These are phyloP conservation scores for Cyberlindnera misumaiensis DNA, from an alignment of 805 yeast species.

Conservation along the genomic window DNA sequence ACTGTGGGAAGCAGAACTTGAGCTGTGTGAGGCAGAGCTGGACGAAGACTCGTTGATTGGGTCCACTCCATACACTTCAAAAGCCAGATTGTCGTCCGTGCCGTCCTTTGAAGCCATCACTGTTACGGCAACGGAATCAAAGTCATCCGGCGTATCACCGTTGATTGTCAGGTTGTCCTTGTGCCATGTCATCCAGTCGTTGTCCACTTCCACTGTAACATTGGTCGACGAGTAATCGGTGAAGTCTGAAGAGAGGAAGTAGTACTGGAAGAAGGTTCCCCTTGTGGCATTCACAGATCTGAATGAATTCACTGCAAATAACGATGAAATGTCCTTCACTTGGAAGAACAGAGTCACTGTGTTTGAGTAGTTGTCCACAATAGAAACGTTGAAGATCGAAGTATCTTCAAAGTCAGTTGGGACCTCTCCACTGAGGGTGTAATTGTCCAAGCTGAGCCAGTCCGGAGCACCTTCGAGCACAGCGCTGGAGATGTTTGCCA, in stretches of 20 bases:
- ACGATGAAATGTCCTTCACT: conserved; percentile 43
- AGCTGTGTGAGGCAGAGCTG: conserved; percentile 15
- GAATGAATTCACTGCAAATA: conserved; percentile 48
- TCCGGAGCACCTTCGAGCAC: conserved; percentile 46
- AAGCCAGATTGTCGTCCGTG: conserved; percentile 32
- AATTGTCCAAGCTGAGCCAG: conserved; percentile 45
- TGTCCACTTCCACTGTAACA: conserved; percentile 37
- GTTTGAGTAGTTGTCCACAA: conserved; percentile 57
- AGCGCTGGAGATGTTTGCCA: conserved; percentile 49
- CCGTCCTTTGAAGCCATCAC: conserved; percentile 35
- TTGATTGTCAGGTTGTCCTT: conserved; percentile 52
- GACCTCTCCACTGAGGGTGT: conserved; percentile 46
- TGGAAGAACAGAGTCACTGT: conserved; percentile 50
- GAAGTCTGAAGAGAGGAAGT: conserved; percentile 48
- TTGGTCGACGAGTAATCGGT: conserved; percentile 45
- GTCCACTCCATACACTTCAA: conserved; percentile 49
- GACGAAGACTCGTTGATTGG: conserved; percentile 17
- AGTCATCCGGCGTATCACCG: conserved; percentile 58
- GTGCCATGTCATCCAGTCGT: conserved; percentile 63
- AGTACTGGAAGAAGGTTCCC: conserved; percentile 52
- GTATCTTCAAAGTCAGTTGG: conserved; percentile 39
- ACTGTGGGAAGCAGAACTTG: conserved; percentile 22
- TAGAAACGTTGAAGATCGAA: conserved; percentile 42
- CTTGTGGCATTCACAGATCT: conserved; percentile 63
- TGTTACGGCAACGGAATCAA: conserved; percentile 33